Conservation (phyloP, 768 basidiomycete species). For the Hypholoma sublateritium region DNA sequence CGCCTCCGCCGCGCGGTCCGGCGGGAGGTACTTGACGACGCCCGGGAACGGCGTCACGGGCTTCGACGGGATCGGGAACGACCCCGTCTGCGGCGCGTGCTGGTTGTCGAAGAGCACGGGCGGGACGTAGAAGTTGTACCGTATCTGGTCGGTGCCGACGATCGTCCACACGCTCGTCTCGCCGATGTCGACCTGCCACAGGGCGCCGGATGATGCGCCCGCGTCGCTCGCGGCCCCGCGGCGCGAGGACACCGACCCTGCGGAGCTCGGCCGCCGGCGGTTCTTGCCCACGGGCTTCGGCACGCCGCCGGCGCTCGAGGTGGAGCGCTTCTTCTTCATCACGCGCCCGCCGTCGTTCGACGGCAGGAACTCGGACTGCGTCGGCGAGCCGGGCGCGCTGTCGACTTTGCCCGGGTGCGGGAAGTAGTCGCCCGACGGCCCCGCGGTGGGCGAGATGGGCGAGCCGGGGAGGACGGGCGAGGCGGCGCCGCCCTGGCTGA, state of each 20-base stretch:
- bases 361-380: constrained; percentile 59
- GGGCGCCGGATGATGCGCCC: constrained; percentile 72
- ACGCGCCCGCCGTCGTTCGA: constrained; percentile 86
- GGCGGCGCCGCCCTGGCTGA: constrained; percentile 38
- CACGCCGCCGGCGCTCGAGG: constrained; percentile 67
- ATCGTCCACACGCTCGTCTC: constrained; percentile 96
- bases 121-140: constrained; percentile 93
- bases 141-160: constrained; percentile 91
- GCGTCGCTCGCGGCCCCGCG: constrained; percentile 67
- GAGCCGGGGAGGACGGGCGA: constrained; percentile 69
- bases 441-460: constrained; percentile 65
- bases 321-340: constrained; percentile 74
- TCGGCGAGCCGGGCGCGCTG: constrained; percentile 71
- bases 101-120: constrained; percentile 82
- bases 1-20: constrained; percentile 81
- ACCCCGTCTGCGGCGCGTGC: constrained; percentile 64
- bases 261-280: constrained; percentile 76
- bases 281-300: constrained; percentile 52
- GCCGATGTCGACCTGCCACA: constrained; percentile 90
- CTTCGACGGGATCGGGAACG: constrained; percentile 79
- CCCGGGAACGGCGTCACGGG: constrained; percentile 85
- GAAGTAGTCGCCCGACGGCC: constrained; percentile 69
- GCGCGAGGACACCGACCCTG: constrained; percentile 68
- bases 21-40: constrained; percentile 89
- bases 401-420: constrained; percentile 44